Evolutionary conservation across 2,329 filamentous ascomycete genomes (phyloP), one percentile per base, ranked within the genome.

Genomic region (Aureobasidium sp.): DNA sequence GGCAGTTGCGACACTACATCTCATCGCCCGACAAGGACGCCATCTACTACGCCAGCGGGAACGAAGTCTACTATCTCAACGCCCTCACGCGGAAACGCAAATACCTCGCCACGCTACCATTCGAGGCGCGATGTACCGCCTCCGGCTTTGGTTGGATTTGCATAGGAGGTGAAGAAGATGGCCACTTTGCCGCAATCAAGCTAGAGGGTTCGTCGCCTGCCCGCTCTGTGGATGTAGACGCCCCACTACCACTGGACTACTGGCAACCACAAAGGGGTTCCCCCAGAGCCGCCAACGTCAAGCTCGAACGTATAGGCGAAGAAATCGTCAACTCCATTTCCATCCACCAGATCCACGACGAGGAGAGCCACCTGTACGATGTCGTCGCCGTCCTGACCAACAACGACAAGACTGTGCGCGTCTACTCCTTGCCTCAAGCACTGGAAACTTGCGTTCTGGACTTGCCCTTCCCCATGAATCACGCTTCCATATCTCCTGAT

Each of bases 401-500:
- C 75, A 99, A 99, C 71, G 94, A 97, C 75, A 87, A 86, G 70
- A 90, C 89, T 1, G 88, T 97, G 60, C 87, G 87, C 29, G 76
- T 96, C n/a, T 90, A 95, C 69, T 88, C 86, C 51, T 77, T 97
- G 21, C 78, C 82, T 29, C 83, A 86, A 57, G 82, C 84, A 15
- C 79, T 88, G 62, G 79, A 87, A 37, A 75, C 95, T 23, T 84
- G 89, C 59, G 81, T 85, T 45, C 77, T 96, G 57, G 80, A 83
- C 4, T 87, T 95, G 65, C 87, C 89, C 5, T 88, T 93, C 69
- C 88, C 86, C 65, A 93, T 97, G 77, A 99, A 99, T 68, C 90
- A 95, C 69, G 90, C 92, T 35, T 84, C 92, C n/a, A 86, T 99
- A 57, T 96, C 93, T 7, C 94, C 93, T 0, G 88, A 96, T 70